A percentile compares a stretch with the other conserved stretches of the same genome.
phyloP scores from a whole-genome alignment of 2,329 filamentous ascomycete species.

The Cladosporium sp. region DNA sequence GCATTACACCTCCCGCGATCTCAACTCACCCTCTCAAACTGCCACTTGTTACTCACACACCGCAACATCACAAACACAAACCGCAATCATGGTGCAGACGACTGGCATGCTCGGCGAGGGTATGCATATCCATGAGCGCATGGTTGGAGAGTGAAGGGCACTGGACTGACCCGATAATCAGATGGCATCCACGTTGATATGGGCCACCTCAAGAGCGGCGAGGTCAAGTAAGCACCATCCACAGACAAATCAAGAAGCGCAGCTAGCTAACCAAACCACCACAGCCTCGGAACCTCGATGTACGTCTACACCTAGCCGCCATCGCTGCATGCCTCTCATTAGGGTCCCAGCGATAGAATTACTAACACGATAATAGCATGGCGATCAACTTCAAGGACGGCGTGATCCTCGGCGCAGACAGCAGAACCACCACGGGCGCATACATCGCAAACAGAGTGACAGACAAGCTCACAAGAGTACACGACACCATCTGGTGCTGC shows the following conservation, averaged over 20 bases:
- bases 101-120: constrained; percentile 46
- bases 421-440: constrained; percentile 92
- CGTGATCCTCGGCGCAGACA: constrained; percentile 96
- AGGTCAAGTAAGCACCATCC: constrained; percentile 81
- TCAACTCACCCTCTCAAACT: neutral
- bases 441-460: constrained; percentile 99
- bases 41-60: neutral
- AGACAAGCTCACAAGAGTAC: constrained; percentile 97
- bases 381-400: constrained; percentile 98
- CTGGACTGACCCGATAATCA: constrained; percentile 40
- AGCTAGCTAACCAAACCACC: constrained; percentile 29
- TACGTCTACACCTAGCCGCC: constrained; percentile 1
- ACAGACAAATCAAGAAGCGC: neutral
- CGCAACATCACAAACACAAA: constrained; percentile 18
- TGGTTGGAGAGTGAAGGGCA: constrained; percentile 19
- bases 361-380: constrained; percentile 64
- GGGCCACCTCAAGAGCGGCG: constrained; percentile 96
- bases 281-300: constrained; percentile 92
- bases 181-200: constrained; percentile 99
- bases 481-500: constrained; percentile 99
- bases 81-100: constrained; percentile 35
- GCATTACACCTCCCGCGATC: neutral
- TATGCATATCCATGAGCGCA: constrained; percentile 24
- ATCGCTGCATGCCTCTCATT: constrained; percentile 21
- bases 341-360: neutral